phyloP scores from a whole-genome alignment of 2,329 filamentous ascomycete genomes.

The Fonsecaea monophora region DNA sequence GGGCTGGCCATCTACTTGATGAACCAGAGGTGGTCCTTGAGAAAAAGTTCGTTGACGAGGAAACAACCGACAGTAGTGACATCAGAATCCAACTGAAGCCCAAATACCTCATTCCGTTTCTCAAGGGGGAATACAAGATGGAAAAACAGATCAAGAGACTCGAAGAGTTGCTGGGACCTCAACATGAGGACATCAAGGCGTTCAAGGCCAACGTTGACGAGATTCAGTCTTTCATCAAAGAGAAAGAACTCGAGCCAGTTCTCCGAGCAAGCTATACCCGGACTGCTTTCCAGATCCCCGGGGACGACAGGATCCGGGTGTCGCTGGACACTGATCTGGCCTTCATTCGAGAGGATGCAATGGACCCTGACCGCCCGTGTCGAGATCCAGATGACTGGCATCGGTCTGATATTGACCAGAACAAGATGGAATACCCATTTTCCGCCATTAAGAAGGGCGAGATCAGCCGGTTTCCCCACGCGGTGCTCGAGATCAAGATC shows the following conservation, averaged over 20 bases:
- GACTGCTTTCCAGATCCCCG: slow-evolving; percentile 94
- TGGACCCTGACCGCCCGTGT: slow-evolving; percentile 85
- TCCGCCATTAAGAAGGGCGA: slow-evolving; percentile 86
- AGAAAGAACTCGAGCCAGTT: slow-evolving; percentile 79
- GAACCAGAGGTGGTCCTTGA: slow-evolving; percentile 84
- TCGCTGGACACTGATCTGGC: slow-evolving; percentile 92
- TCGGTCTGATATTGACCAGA: slow-evolving; percentile 83
- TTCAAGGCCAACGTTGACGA: slow-evolving; percentile 75
- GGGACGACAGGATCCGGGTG: slow-evolving; percentile 87
- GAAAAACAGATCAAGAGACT: slow-evolving; percentile 90
- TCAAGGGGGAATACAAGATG: slow-evolving; percentile 86
- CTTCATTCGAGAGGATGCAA: slow-evolving; percentile 76
- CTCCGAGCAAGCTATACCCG: slow-evolving; percentile 91
- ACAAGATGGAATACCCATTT: slow-evolving; percentile 85
- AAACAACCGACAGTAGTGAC: slow-evolving; percentile 75
- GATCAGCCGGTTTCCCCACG: slow-evolving; percentile 87
- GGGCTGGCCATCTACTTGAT: slow-evolving; percentile 84
- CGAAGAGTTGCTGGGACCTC: slow-evolving; percentile 73
- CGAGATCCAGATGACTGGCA: slow-evolving; percentile 91
- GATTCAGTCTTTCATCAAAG: slow-evolving; percentile 80
- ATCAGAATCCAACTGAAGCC: slow-evolving; percentile 85
- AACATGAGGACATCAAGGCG: slow-evolving; percentile 68
- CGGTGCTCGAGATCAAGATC: slow-evolving; percentile 90
- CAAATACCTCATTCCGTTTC: slow-evolving; percentile 88
- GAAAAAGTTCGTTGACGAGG: slow-evolving; percentile 82